phyloP scores from a whole-genome alignment of 2,329 filamentous ascomycete genomes.

The Stemphylium vesicarium region DNA sequence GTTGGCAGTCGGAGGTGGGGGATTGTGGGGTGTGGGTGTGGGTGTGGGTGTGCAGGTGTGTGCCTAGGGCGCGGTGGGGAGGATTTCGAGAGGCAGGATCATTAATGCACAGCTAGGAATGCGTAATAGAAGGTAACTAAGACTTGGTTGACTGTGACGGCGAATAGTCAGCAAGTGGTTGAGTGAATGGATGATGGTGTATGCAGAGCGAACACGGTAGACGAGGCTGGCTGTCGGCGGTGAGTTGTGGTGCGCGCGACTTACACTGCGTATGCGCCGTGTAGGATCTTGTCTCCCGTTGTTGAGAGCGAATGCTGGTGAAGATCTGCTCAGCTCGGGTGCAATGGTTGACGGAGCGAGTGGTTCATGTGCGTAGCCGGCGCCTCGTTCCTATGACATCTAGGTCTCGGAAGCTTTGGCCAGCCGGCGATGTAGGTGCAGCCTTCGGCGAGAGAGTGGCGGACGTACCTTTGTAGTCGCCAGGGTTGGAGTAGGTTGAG shows the following conservation, averaged over 20 bases:
- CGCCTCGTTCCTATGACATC: conserved; percentile 30
- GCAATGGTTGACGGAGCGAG: conserved; percentile 13
- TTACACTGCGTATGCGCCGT: conserved; percentile 17
- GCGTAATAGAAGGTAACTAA: conserved; percentile 11
- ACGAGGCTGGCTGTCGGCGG: background rate
- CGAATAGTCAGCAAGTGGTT: conserved; percentile 22
- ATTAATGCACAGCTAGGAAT: conserved; percentile 35
- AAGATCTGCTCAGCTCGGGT: conserved; percentile 9
- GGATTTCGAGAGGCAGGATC: conserved; percentile 20
- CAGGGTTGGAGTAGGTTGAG: background rate
- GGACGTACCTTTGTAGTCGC: background rate
- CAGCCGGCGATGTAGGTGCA: conserved; percentile 20
- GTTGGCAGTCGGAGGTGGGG: conserved; percentile 19
- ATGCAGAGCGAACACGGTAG: conserved; percentile 1
- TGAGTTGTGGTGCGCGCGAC: conserved; percentile 4
- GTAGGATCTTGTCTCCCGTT: background rate
- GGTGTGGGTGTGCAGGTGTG: conserved; percentile 13
- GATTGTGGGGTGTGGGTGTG: conserved; percentile 21
- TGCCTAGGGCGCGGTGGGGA: conserved; percentile 23
- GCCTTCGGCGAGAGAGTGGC: conserved; percentile 19
- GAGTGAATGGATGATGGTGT: conserved; percentile 8
- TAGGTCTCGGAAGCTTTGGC: conserved; percentile 30
- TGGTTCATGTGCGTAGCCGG: conserved; percentile 40
- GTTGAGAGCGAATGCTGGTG: conserved; percentile 10
- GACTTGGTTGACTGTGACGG: conserved; percentile 12